Percentiles rank a stretch among this genome's conserved stretches.
phyloP scores from a whole-genome alignment of 257 asterid species.

The Paulownia fortunei region DNA sequence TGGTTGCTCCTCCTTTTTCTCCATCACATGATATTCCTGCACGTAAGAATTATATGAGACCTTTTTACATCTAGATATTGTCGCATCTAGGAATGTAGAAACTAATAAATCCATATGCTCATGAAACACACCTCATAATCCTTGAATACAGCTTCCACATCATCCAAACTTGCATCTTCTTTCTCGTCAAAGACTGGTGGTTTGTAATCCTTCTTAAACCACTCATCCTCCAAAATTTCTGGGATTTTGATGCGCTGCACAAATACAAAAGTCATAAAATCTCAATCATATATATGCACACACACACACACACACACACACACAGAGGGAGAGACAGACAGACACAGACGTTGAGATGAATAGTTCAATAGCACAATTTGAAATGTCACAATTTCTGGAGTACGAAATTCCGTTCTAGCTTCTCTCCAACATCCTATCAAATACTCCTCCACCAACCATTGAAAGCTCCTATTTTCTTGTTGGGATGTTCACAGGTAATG shows the following conservation, averaged over 20 bases:
- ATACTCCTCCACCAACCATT: too few species aligned
- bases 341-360: too few species aligned
- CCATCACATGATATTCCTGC: constrained; percentile 88
- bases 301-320: too few species aligned
- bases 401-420: background rate
- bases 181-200: constrained; percentile 77
- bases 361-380: background rate
- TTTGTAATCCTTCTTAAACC: constrained; percentile 91
- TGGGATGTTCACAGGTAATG: background rate
- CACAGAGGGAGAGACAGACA: background rate
- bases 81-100: background rate
- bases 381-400: background rate
- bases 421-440: background rate
- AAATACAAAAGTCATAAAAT: constrained; percentile 14
- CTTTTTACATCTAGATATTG: background rate
- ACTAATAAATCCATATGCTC: constrained; percentile 4
- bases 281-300: background rate
- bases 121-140: constrained; percentile 69
- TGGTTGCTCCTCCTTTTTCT: constrained; percentile 85
- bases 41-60: background rate
- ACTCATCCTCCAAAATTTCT: constrained; percentile 81
- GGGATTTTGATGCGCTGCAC: constrained; percentile 78
- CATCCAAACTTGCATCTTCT: constrained; percentile 85
- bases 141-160: constrained; percentile 92
- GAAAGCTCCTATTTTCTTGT: background rate